These are phyloP conservation scores for Fraxinus ornus DNA, from an alignment of 305 asterid genomes.

Conservation along the genomic window DNA sequence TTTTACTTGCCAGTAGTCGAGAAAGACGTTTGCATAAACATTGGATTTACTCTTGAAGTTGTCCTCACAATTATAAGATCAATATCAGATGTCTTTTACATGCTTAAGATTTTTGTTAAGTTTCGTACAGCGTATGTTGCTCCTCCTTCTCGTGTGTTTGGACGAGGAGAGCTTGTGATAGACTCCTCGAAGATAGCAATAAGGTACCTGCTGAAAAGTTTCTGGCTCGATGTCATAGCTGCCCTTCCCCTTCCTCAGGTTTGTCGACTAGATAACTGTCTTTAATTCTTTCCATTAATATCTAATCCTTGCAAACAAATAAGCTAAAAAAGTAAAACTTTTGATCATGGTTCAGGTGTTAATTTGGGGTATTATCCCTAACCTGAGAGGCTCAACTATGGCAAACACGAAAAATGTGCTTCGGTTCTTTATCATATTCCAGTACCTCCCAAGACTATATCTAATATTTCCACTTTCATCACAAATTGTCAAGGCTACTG, in stretches of 20 bases:
- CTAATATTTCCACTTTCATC: conserved; percentile 79
- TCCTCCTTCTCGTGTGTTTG: conserved; percentile 94
- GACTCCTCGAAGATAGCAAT: conserved; percentile 67
- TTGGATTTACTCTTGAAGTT: conserved; percentile 59
- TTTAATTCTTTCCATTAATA: background rate
- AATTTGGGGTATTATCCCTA: conserved; percentile 79
- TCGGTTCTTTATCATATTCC: conserved; percentile 74
- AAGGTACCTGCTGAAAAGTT: conserved; percentile 49
- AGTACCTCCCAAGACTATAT: conserved; percentile 76
- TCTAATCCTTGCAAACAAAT: background rate
- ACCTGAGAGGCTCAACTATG: conserved; percentile 70
- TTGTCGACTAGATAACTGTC: conserved; percentile 18
- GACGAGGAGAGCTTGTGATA: conserved; percentile 94
- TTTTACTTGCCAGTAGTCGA: conserved; percentile 71
- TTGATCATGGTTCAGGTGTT: conserved; percentile 47
- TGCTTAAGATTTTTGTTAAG: conserved; percentile 60
- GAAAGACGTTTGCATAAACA: conserved; percentile 57
- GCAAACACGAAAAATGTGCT: conserved; percentile 82
- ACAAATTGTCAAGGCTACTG: conserved; percentile 86
- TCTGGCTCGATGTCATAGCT: conserved; percentile 69
- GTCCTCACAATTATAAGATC: conserved; percentile 66
- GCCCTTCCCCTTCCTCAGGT: conserved; percentile 99
- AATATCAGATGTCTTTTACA: conserved; percentile 68
- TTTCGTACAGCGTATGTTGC: conserved; percentile 85
- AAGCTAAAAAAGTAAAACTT: background rate